Evolutionary conservation across 2,329 filamentous ascomycete genomes (phyloP), one percentile per base, ranked within the genome.

Genomic region (Beauveria caledonica): DNA sequence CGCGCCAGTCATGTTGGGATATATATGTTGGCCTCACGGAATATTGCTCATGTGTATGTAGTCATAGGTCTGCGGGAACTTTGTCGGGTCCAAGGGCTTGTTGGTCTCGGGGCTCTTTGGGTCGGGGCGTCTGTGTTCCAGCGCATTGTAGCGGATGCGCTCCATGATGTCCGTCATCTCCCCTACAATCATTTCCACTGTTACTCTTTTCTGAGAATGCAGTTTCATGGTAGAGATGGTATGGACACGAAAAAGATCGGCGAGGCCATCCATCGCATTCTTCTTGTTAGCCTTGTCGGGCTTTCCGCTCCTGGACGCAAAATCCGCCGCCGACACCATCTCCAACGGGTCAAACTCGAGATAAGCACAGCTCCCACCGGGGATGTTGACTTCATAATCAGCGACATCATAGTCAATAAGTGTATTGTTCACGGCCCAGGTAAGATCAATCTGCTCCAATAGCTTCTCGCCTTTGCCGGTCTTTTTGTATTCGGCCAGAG

Each of bases 101-200:
- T 54, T 33, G 11, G 56, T 44, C 42, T 27, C 54, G 9, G 46
- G 42, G 44, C 15, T 45, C 5, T 19, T 21, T 11, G 19, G 5
- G 13, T 13, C 44, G 5, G 53, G 23, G 42, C 46, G n/a, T 6
- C 64, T 60, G 17, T 66, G 62, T 21, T 68, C 63, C 13, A 71
- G 61, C 15, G 49, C 50, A 42, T 64, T 63, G 52, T 70, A 68
- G 11, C 67, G 66, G 48, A 69, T 62, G 13, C 67, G 64, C 44
- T 72, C 71, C 64, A 71, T 58, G 19, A 66, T 59, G 44, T 72
- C 68, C 0, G 64, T 59, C 69, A 71, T 70, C 23, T 71, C 70
- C 1, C 69, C 69, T 19, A 65, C 61, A n/a, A 70, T 60, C n/a
- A 66, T 50, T 62, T 70, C 70, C 7, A 70, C 19, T 7, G n/a